Evolutionary conservation across 2,329 filamentous ascomycete genomes (phyloP), one percentile per base, ranked within the genome.

Genomic region (Aaosphaeria pasadenensis): DNA sequence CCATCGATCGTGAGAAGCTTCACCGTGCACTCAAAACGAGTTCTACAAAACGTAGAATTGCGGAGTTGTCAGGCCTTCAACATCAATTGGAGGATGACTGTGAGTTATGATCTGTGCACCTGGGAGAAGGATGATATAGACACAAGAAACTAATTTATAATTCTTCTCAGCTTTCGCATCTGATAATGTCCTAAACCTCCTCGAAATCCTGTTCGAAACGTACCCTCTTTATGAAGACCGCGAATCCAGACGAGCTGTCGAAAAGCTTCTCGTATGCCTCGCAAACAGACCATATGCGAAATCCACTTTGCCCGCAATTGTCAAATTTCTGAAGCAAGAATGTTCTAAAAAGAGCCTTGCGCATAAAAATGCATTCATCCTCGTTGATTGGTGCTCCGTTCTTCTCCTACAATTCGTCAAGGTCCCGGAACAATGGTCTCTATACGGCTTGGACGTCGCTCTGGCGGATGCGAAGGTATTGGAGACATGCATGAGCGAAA

Each of bases 191-290:
- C 72, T 77, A 44, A 68, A 71, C 50, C 70, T 94, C 45, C 74
- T 95, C 54, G 80, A 83, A 52, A 76, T 91, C 32, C 82, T 99
- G 31, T 92, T 97, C 74, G 84, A 84, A 67, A 96, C 91, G 44
- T 91, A 96, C 66, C 83, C 89, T 52, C 84, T 88, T 59, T 99
- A 97, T 71, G 76, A 85, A 71, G 94, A 99, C 73, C 85, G 91
- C 60, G 77, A 83, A 55, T 97, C 94, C 40, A 84, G 94, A 58
- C 81, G 85, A 59, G 90, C 89, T 35, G 90, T 91, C 31, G 88
- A 96, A 69, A 78, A 81, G 73, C 96, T 91, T 67, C 79, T 99
- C 48, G 75, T 78, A 54, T 78, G 83, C 44, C 77, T 92, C 56
- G 78, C 91, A 49, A 78, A 78, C 47, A 77, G 76, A 45, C 74